phyloP scores from a whole-genome alignment of 2,329 filamentous ascomycete genomes.

The Colletotrichum sojae region DNA sequence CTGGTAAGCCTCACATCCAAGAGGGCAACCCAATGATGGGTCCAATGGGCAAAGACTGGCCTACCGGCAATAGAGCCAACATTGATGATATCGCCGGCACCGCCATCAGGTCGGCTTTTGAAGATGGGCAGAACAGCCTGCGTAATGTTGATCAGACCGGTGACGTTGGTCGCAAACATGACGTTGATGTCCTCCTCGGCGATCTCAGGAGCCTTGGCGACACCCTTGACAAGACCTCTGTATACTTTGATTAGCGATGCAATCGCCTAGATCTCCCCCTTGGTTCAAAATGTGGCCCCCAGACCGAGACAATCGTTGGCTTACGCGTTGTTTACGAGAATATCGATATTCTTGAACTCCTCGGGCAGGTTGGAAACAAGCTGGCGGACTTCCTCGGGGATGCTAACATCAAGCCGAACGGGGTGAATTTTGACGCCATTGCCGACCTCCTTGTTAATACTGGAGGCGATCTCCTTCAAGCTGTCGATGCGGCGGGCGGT shows the following conservation, averaged over 20 bases:
- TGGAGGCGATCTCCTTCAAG: constrained; percentile 80
- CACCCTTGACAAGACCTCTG: constrained; percentile 89
- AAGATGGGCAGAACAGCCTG: constrained; percentile 90
- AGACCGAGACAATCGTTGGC: constrained; percentile 51
- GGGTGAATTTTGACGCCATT: constrained; percentile 85
- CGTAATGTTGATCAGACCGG: constrained; percentile 95
- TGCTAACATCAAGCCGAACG: constrained; percentile 89
- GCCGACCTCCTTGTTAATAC: constrained; percentile 84
- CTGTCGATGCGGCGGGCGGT: constrained; percentile 89
- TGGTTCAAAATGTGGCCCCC: background rate
- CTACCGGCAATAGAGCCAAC: constrained; percentile 88
- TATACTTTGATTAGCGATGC: constrained; percentile 31
- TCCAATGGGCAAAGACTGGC: background rate
- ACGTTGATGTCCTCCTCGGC: constrained; percentile 83
- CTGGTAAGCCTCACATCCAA: background rate
- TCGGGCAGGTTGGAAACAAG: constrained; percentile 83
- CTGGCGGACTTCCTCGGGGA: constrained; percentile 77
- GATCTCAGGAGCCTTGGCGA: constrained; percentile 89
- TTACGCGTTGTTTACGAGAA: constrained; percentile 97
- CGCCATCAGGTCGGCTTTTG: constrained; percentile 81
- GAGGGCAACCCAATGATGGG: background rate
- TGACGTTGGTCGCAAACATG: constrained; percentile 96
- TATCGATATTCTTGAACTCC: constrained; percentile 87
- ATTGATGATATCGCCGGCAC: constrained; percentile 94
- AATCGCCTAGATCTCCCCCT: background rate